phyloP scores from a whole-genome alignment of 306 rosid genomes.

The Betula pendula region DNA sequence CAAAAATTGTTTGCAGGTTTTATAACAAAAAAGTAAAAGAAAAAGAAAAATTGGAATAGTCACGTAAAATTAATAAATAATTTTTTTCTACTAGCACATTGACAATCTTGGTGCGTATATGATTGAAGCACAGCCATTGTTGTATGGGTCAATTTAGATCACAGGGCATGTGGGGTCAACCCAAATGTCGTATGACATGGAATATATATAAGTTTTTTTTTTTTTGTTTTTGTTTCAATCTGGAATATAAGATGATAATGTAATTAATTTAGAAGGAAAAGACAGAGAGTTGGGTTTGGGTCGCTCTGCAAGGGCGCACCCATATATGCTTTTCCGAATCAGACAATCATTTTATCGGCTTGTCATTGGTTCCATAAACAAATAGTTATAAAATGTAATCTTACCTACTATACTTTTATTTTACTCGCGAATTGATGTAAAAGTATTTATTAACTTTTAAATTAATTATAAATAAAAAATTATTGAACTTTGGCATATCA shows the following conservation, averaged over 20 bases:
- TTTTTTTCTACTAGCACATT: not conserved
- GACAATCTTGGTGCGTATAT: not conserved
- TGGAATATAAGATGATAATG: constrained; percentile 37
- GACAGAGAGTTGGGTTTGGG: constrained; percentile 32
- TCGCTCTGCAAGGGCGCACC: constrained; percentile 49
- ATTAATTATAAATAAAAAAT: too few relatives aligned
- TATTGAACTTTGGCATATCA: too few relatives aligned
- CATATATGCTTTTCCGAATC: constrained; percentile 70
- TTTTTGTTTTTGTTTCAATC: not conserved
- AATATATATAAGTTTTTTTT: not conserved
- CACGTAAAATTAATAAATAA: not conserved
- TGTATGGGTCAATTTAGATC: not conserved
- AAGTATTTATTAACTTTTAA: too few relatives aligned
- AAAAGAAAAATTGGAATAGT: not conserved
- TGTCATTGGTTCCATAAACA: constrained; percentile 43
- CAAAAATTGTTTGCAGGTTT: not conserved
- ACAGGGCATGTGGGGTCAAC: constrained; percentile 35
- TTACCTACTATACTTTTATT: too few relatives aligned
- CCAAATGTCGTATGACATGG: not conserved
- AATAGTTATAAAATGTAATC: too few relatives aligned
- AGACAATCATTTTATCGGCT: constrained; percentile 55
- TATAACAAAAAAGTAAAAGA: not conserved
- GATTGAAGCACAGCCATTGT: too few relatives aligned
- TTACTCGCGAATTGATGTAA: too few relatives aligned
- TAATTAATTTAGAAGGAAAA: constrained; percentile 29